Evolutionary conservation across 306 rosid genomes (phyloP).

Genomic region (Cucurbita argyrosperma): DNA sequence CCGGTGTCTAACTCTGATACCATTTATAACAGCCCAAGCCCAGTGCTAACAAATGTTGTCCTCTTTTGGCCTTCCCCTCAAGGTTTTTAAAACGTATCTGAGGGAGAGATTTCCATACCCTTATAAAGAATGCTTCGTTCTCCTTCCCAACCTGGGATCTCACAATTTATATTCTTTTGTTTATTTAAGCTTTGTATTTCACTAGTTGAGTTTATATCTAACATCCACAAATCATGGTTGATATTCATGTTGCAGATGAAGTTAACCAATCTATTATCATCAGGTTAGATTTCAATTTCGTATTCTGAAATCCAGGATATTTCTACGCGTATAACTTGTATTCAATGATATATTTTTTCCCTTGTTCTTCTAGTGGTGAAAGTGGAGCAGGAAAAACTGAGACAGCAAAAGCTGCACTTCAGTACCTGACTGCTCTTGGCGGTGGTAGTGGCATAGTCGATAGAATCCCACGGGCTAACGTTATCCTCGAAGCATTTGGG

Average conservation of each 20-base stretch:
- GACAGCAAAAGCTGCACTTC: slow-evolving; percentile 80
- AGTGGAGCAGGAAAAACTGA: slow-evolving; percentile 97
- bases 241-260: slow-evolving; percentile 50
- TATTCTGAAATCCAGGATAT: background rate
- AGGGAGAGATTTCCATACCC: no score
- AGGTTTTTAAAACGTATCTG: no score
- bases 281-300: slow-evolving; percentile 40
- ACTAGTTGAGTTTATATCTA: slow-evolving; percentile 8
- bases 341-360: background rate
- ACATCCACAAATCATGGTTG: slow-evolving; percentile 14
- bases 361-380: slow-evolving; percentile 62
- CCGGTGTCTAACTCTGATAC: no score
- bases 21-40: no score
- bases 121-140: no score
- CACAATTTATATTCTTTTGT: background rate
- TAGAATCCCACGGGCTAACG: slow-evolving; percentile 56
- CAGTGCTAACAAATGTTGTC: no score
- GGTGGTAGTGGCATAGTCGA: slow-evolving; percentile 56
- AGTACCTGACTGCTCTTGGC: slow-evolving; percentile 68
- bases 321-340: background rate
- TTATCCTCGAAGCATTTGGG: slow-evolving; percentile 83
- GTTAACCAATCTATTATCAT: slow-evolving; percentile 80
- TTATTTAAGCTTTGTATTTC: background rate
- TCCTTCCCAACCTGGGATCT: no score
- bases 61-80: no score